Base-by-base conservation (phyloP, 1,139 yeast genomes). In the Diutina rugosa region DNA sequence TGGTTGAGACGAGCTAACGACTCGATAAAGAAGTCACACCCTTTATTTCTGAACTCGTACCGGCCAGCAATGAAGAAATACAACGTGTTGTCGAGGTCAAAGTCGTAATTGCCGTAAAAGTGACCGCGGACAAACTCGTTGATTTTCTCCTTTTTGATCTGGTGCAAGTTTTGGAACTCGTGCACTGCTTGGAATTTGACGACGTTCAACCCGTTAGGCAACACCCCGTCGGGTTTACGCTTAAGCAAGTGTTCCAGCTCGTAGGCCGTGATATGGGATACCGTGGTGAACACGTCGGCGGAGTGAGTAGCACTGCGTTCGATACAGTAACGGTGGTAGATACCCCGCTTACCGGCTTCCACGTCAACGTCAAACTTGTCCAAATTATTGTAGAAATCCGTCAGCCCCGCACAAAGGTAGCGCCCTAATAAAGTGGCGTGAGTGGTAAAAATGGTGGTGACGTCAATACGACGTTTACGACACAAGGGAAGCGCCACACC, bases 31-130 rank as follows among this genome's bases (percentile, higher is more conserved):
- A 93, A 86, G 70, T 93, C 99, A 56, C 90, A 96, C 65, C 99
- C 99, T 72, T 93, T 93, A 70, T 93, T 93, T 69, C 98, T 83
- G 72, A 85, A 93, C 74, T 93, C 99, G 71, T 93, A 93, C 68
- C 99, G 83, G 58, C 99, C 99, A 47, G 98, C 96, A 71, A 90
- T 93, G 77, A 93, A 93, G 71, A 91, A 90, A 70, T 93, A 93
- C 60, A 93, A 75, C 21, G 99, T 93, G 67, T 93, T 90, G 58
- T 93, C 97, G 63, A 93, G 80, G 66, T 90, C 96, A 69, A 93
- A 93, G 72, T 93, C 97, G 67, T 90, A 86, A 70, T 91, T 90
- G 57, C 99, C 99, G 70, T 91, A 93, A 73, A 93, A 93, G 70
- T 93, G 99, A 61, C 99, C 99, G 64, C 95, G 85, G 60, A 93